Evolutionary conservation across 352 stramenopile species (phyloP).

Genomic region (Lagenidium sp.): DNA sequence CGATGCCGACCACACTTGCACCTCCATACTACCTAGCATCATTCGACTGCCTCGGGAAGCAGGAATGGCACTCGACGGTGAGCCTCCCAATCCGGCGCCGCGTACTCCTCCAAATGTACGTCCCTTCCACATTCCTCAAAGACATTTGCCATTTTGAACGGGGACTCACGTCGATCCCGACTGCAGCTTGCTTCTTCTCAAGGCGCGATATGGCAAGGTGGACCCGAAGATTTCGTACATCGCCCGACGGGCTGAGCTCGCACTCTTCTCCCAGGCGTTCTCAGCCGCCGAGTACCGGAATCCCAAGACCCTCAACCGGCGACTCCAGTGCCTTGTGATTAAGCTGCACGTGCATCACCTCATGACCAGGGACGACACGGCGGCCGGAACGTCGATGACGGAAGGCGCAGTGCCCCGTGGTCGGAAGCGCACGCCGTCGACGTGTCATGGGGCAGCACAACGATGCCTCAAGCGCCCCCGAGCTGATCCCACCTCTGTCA

Average conservation of each 20-base stretch:
- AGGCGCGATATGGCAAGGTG: conserved; percentile 24
- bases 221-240: conserved; percentile 26
- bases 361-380: conserved; percentile 12
- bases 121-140: too few relatives aligned
- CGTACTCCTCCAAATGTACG: conserved; percentile 27
- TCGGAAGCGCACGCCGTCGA: background rate
- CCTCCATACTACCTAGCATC: too few relatives aligned
- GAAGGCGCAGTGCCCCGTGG: background rate
- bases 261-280: conserved; percentile 21
- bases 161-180: background rate
- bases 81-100: conserved; percentile 16
- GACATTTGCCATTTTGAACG: background rate
- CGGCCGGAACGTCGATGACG: too few relatives aligned
- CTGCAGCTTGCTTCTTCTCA: conserved; percentile 20
- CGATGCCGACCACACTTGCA: conserved; percentile 7
- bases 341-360: conserved; percentile 24
- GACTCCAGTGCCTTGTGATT: conserved; percentile 25
- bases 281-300: conserved; percentile 22
- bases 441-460: background rate
- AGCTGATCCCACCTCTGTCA: too few relatives aligned
- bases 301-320: conserved; percentile 18
- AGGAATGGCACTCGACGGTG: conserved; percentile 17
- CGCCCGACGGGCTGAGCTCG: conserved; percentile 20
- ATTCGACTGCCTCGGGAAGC: too few relatives aligned
- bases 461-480: background rate